Evolutionary conservation across 1,284 basidiomycete species (phyloP), one percentile per base, ranked within the genome.

Genomic region (Hemileccinum hortonii): DNA sequence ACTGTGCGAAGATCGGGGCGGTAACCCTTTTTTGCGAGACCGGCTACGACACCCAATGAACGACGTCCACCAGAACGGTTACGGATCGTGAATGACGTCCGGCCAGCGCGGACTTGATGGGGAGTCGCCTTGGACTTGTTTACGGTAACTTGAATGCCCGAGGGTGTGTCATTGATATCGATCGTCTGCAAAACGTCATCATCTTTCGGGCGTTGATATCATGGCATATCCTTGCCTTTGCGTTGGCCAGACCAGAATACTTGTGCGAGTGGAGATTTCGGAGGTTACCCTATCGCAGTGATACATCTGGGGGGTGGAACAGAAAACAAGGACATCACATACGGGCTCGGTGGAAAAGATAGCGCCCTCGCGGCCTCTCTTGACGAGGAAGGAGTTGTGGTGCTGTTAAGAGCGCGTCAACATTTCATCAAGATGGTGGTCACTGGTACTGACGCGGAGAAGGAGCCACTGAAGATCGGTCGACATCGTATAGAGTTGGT

Each of bases 381-480:
- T 91, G 70, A 92, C 88, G 57, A 89, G 76, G 82, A 86, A 92
- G 60, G 90, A 86, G 81, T 88, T 94, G 78, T 80, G 78, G 67
- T 90, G 86, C 87, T 92, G 65, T 44, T 3, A 12, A 42, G 3
- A 41, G 35, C 1, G 19, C 6, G 19, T 59, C 26, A 57, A 33
- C 0, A 16, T 16, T 1, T 19, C 3, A 1, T 40, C 2, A 9
- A 15, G 1, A 5, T 7, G 16, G 15, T 2, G 6, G 9, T 39
- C 24, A 22, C 18, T 18, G 33, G 40, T 39, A 83, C 87, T 66
- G 65, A 91, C 88, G 66, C 92, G 90, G 74, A 94, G 72, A 61
- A 94, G 87, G 71, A 92, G 84, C 92, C 92, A 95, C 77, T 92
- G 81, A 72, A 94, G 88, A 73, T 94, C 92, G 75, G 73, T 66